A percentile compares a stretch with the other conserved stretches of the same genome.
These are phyloP conservation scores for Laguncularia racemosa DNA, from an alignment of 345 rosid genomes.

Conservation along the genomic window DNA sequence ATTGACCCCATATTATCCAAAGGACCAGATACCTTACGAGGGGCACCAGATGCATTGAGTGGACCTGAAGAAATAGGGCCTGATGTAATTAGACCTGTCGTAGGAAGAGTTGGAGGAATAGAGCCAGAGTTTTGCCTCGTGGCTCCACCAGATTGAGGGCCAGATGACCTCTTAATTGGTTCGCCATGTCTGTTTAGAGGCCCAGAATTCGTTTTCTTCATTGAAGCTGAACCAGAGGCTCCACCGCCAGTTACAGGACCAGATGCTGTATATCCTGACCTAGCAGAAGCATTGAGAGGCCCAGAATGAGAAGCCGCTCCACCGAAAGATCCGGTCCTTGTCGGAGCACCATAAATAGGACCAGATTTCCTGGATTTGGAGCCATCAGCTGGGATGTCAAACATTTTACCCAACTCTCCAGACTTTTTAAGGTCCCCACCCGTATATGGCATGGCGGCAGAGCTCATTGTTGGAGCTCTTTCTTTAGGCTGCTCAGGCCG, in stretches of 20 bases:
- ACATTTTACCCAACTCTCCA: constrained; percentile 95
- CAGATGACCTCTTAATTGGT: constrained; percentile 79
- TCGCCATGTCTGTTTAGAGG: constrained; percentile 90
- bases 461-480: constrained; percentile 78
- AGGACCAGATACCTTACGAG: constrained; percentile 91
- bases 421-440: constrained; percentile 94
- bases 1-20: constrained; percentile 74
- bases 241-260: constrained; percentile 61
- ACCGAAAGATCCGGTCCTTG: constrained; percentile 92
- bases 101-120: constrained; percentile 75
- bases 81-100: constrained; percentile 93
- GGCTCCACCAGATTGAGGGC: constrained; percentile 88
- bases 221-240: constrained; percentile 63
- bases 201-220: constrained; percentile 92
- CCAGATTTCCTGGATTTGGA: constrained; percentile 90
- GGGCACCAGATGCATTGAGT: constrained; percentile 74
- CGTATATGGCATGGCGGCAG: constrained; percentile 87
- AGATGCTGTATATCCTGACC: constrained; percentile 58
- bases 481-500: constrained; percentile 91
- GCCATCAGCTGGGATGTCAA: constrained; percentile 68
- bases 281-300: constrained; percentile 71
- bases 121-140: constrained; percentile 96
- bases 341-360: constrained; percentile 69
- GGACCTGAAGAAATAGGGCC: constrained; percentile 89
- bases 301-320: constrained; percentile 80